phyloP scores from a whole-genome alignment of 768 basidiomycete genomes.

The Xerocomellus intermedius region DNA sequence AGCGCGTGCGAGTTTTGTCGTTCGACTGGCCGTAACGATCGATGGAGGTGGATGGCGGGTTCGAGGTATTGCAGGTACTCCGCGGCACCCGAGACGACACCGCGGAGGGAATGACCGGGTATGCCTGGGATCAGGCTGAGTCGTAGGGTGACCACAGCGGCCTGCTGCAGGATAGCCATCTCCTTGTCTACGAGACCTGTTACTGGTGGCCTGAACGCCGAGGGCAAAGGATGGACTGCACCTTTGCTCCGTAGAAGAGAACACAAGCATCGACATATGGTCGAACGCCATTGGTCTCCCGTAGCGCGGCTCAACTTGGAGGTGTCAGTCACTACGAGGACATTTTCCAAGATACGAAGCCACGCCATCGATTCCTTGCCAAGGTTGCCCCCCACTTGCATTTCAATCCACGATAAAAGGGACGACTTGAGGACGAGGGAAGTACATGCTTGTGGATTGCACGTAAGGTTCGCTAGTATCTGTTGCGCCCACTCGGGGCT shows the following conservation, averaged over 20 bases:
- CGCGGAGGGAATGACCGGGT: constrained; percentile 24
- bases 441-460: constrained; percentile 62
- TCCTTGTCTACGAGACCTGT: constrained; percentile 15
- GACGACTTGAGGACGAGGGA: constrained; percentile 71
- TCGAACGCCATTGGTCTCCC: constrained; percentile 58
- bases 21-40: neutral
- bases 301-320: constrained; percentile 54
- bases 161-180: constrained; percentile 21
- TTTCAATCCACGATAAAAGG: constrained; percentile 80
- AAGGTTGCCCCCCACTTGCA: constrained; percentile 45
- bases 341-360: constrained; percentile 65
- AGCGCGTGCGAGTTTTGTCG: constrained; percentile 2
- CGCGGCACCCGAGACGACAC: constrained; percentile 32
- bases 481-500: constrained; percentile 23
- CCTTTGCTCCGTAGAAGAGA: constrained; percentile 18
- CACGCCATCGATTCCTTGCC: constrained; percentile 53
- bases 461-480: constrained; percentile 76
- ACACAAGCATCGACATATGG: constrained; percentile 51
- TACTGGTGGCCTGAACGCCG: neutral
- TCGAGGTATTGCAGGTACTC: constrained; percentile 33
- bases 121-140: constrained; percentile 36
- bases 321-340: constrained; percentile 49
- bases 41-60: constrained; percentile 4
- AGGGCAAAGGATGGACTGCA: neutral
- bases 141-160: constrained; percentile 35